Conservation (phyloP, 2,329 filamentous ascomycete genomes). For the Alternaria atra region DNA sequence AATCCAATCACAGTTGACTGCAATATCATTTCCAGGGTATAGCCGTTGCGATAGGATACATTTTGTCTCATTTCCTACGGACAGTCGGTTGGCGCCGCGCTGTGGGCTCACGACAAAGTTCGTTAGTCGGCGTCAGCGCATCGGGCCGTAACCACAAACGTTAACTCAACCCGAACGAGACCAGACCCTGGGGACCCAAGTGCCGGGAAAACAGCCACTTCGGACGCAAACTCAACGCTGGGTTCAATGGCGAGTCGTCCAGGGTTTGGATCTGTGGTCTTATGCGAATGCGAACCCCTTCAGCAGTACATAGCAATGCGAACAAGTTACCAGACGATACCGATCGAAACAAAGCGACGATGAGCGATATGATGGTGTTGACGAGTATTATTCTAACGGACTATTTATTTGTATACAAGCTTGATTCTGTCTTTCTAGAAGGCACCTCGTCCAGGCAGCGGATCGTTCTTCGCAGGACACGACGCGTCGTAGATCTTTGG, state of each 20-base stretch:
- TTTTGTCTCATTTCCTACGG: background rate
- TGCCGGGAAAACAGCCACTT: conserved; percentile 1
- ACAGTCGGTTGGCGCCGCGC: conserved; percentile 7
- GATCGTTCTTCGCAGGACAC: conserved; percentile 36
- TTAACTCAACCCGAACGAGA: conserved; percentile 4
- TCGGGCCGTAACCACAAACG: conserved; percentile 15
- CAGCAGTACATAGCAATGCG: background rate
- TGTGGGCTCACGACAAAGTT: conserved; percentile 6
- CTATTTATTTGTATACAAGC: background rate
- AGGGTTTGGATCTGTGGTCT: background rate
- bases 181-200: conserved; percentile 1
- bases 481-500: conserved; percentile 30
- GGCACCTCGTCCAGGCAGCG: conserved; percentile 33
- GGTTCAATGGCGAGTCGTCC: conserved; percentile 3
- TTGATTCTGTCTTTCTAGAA: conserved; percentile 21
- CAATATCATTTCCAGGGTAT: background rate
- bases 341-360: background rate
- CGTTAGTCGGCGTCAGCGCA: conserved; percentile 10
- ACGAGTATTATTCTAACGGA: background rate
- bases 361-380: background rate
- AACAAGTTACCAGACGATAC: background rate
- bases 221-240: background rate
- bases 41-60: conserved; percentile 7
- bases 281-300: background rate
- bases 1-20: conserved; percentile 1